Evolutionary conservation across 331 rosid species (phyloP), one percentile per base, ranked within the genome.

Genomic region (Spiraea crenata): DNA sequence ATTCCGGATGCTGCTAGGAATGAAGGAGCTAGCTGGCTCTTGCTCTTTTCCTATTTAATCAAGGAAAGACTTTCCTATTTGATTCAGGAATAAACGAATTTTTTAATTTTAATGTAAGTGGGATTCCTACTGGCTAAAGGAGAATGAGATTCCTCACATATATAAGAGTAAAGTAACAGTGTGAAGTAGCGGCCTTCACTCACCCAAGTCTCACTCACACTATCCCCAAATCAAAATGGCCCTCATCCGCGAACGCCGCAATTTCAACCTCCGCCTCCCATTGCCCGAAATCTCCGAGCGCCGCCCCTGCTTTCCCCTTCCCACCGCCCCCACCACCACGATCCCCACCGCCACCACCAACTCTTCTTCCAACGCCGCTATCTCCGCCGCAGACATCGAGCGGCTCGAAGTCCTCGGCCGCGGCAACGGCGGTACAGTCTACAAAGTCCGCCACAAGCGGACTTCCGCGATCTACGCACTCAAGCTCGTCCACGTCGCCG

Each of bases 351-450:
- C 76, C 41, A 0, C 54, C 41, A 5, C 75, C 31, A 3, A 75
- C 57, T 3, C 79, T 47, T 5, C 79, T 7, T 4, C 78, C 42
- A 1, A 76, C 41, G 0, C 78, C 48, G 46, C 81, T 11, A 52
- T 83, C 64, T n/a, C 81, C 3, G 5, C 79, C n/a, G 5, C 70
- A 10, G 98, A 93, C 51, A 63, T 90, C 55, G 98, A 93, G 9
- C 82, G 72, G 1, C 86, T 90, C 19, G 74, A 85, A 25, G 97
- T 93, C 2, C 96, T 93, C 35, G 98, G 98, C 19, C 89, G 85
- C 52, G 98, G 98, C 0, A 88, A 84, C 80, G 88, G 97, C 3
- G 98, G 98, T 41, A 93, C 96, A 4, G 97, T 93, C 74, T 93
- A 90, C 88, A 82, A 90, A 19, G 98, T 93, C 82, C 84, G 92